Base-by-base conservation (phyloP, 306 rosid genomes). In the Fragaria iinumae region DNA sequence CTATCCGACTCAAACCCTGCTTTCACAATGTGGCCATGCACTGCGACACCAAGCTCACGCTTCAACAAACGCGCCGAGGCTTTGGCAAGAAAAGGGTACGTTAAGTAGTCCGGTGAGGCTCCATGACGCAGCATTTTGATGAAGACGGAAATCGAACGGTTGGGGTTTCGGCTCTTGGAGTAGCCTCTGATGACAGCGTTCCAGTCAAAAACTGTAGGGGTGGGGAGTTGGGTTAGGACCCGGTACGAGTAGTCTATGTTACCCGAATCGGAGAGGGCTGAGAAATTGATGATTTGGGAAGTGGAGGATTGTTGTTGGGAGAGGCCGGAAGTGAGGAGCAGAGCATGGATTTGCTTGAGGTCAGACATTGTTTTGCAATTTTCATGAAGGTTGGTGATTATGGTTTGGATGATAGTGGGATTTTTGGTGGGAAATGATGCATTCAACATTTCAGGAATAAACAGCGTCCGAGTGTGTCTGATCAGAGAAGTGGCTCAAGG, bases 1-100 rank as follows among this genome's bases (percentile, higher is more conserved):
- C 80, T 77, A 80, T 92, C 96, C 49, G 82, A 80, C 64, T 79
- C 86, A 21, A 80, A 87, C 73, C 97, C 90, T 43, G 82, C 78
- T 81, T 74, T 89, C 14, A 82, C 81, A 69, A 90, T 63, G 65
- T 83, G 93, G 21, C 89, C 83, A 81, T 90, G 97, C 79, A 92
- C 82, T 10, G 91, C 88, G 16, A 53, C 80, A 48, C 97, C 96
- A 8, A 69, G 79, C 76, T 86, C 77, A 74, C 32, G 86, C 73
- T 83, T 86, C 76, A 84, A 60, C 44, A 92, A 84, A 25, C 86
- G 87, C 1, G 97, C 84, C 0, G 92, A 84, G 10, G 96, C 96
- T 85, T 92, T 92, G 25, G 75, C 75, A 27, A 92, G 90, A 85
- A 92, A 92, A 55, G 96, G 97, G 86, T 87, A 92, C 52, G 97